Evolutionary conservation across 805 yeast species (phyloP), one percentile per base, ranked within the genome.

Genomic region (Zygoascus ofunaensis): DNA sequence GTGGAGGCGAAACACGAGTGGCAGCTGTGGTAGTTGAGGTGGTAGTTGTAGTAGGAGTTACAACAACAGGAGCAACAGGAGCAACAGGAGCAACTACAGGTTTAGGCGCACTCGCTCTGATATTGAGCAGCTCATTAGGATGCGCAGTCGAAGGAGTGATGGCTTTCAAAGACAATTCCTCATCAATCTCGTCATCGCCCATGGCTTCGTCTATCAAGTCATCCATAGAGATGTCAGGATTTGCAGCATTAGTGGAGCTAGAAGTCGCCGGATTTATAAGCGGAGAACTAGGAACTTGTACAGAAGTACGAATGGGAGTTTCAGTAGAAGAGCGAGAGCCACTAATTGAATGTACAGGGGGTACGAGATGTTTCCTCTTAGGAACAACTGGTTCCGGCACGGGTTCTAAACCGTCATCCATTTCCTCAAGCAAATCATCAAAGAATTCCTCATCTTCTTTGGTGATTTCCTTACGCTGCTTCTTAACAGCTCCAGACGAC

Each of bases 381-480:
- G 34, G 58, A 10, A 51, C 41, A 5, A 19, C 28, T 15, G 18
- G 10, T 12, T n/a, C 19, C 10, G 33, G 5, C 4, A 12, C 12
- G 12, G 30, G 12, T 26, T 7, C 30, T 8, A 7, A 7, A 26
- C 30, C 30, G 12, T 26, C 30, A 26, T 8, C 30, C 30, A 26
- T 8, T 8, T 26, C 30, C 10, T 26, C 30, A 7, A 26, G 7
- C 12, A 26, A 26, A 26, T 26, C 30, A 58, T 82, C 89, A 48
- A 87, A 72, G 47, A 72, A 76, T 41, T 73, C 73, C 35, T 70
- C 71, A 1, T 70, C 65, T 43, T 74, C 59, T n/a, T 44, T 49
- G 10, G 47, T 42, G 7, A 45, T 18, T 17, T 44, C 43, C 8
- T 49, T 32, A 43, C 33, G 30, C 23, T 36, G 32, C 24, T 24